Base-by-base conservation (phyloP, 169 alveolate genomes). In the Eimeria tenella region DNA sequence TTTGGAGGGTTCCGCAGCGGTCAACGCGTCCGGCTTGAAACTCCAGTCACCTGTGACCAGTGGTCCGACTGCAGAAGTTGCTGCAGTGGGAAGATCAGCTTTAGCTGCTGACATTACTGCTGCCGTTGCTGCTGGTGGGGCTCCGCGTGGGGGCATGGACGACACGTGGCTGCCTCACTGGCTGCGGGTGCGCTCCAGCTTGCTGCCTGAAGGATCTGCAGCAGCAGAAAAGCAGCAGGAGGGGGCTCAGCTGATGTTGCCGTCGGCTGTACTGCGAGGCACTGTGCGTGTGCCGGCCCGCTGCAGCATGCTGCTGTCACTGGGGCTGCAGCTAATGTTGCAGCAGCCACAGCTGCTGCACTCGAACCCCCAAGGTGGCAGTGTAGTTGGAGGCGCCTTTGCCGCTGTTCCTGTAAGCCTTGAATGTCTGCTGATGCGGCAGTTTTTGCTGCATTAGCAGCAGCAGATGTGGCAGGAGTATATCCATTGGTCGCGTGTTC, bases 21-120 rank as follows among this genome's bases (percentile, higher is more conserved):
- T 74, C 25, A 25, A 0, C 11, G 56, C 84, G 21, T 74, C 84
- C 7, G 84, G 84, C 25, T 56, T 74, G 56, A 5, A 6, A 23
- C 84, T 74, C 60, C 56, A 31, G 7, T 42, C 84, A 52, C 84
- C 84, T 1, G 60, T 74, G 25, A 50, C 84, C 23, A 4, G 42
- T 5, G 84, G 8, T 9, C 25, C 7, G 17, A 17, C 84, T 5
- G 56, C 84, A 11, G 84, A 49, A 0, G 63, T 53, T 31, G 84
- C 84, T 25, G 62, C 60, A 11, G 84, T 53, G 52, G 83, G 56
- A 9, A 17, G 21, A 4, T 74, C 84, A 5, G 84, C 84, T 8
- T 74, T 74, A 50, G 84, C 84, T 7, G 60, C 84, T 7, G 84
- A 74, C 52, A 56, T 74, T 74, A 56, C 84, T 74, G 84, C 84